phyloP scores from a whole-genome alignment of 2,329 filamentous ascomycete species.

The Malbranchea cinnamomea region DNA sequence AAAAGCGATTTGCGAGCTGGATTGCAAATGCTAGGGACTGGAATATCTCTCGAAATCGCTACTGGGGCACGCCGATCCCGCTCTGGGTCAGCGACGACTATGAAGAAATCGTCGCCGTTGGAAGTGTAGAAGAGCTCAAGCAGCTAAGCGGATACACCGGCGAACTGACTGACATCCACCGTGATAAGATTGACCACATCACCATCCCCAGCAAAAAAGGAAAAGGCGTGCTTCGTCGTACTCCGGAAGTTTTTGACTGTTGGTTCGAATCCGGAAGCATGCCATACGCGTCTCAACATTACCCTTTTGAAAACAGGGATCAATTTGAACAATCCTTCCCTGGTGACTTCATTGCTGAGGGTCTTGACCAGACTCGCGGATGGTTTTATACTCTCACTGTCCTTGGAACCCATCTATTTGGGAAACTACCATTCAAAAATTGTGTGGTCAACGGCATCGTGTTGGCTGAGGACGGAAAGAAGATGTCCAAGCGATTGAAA shows the following conservation, averaged over 20 bases:
- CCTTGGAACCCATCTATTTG: conserved; percentile 75
- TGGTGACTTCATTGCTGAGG: conserved; percentile 88
- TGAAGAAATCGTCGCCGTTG: conserved; percentile 73
- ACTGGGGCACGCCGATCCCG: conserved; percentile 89
- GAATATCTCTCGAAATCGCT: conserved; percentile 88
- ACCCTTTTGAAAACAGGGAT: conserved; percentile 79
- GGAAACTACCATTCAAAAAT: conserved; percentile 77
- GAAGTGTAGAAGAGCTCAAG: conserved; percentile 71
- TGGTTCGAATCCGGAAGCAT: conserved; percentile 96
- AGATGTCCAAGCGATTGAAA: conserved; percentile 95
- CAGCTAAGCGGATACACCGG: conserved; percentile 74
- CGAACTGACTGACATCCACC: conserved; percentile 72
- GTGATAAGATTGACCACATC: conserved; percentile 85
- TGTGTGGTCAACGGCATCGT: conserved; percentile 95
- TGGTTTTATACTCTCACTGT: conserved; percentile 95
- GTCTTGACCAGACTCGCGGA: conserved; percentile 81
- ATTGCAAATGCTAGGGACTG: conserved; percentile 83
- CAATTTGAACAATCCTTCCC: conserved; percentile 70
- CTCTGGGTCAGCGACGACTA: conserved; percentile 84
- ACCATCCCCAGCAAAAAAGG: conserved; percentile 84
- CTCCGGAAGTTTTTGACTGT: conserved; percentile 87
- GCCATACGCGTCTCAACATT: conserved; percentile 84
- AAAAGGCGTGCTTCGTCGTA: conserved; percentile 64
- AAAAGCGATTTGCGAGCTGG: conserved; percentile 83
- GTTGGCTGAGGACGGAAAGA: conserved; percentile 87